Evolutionary conservation across 257 asterid genomes (phyloP), one percentile per base, ranked within the genome.

Genomic region (Solanum piurae): DNA sequence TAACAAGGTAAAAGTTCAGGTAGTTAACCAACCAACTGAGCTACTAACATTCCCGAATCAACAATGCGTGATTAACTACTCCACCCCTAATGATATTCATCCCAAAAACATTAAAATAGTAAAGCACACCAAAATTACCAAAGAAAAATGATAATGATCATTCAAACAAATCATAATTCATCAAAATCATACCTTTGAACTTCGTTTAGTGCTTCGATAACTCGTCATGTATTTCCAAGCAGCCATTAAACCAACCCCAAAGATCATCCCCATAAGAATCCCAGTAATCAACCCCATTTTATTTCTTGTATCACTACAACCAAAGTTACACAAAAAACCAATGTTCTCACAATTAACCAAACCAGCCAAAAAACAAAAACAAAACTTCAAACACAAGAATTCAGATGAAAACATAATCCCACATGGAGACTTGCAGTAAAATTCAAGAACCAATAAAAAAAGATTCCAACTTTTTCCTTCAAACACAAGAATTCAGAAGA

Each of bases 261-360:
- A 89, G 84, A 95, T 33, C 89, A 93, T 93, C 89, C 98, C 98
- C 95, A 93, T 92, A 92, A 94, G 86, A 87, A 95, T 89, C 87
- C 98, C 98, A 84, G 98, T 92, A 80, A 97, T 88, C 91, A 97
- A 91, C 84, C 98, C 99, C 99, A 97, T 96, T 87, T 88, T 9
- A 27, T 18, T 42, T 73, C 77, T 75, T 44, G 31, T 40, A 42
- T 25, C 64, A 25, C 84, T 62, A 40, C 87, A 46, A 66, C 37
- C 87, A 85, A 34, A 85, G 75, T 25, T 25, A 7, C 74, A 16
- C 80, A 44, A 79, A 77, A 76, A 40, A 2, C 3, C 14, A 40
- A 11, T 7, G 16, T n/a, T 55, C 7, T 12, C 23, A 76, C 12
- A 76, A 23, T 23, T 38, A 76, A 12, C 12, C 58, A 76, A 76